Base-by-base conservation (phyloP, 129 eudicot genomes). In the Lactuca saligna region DNA sequence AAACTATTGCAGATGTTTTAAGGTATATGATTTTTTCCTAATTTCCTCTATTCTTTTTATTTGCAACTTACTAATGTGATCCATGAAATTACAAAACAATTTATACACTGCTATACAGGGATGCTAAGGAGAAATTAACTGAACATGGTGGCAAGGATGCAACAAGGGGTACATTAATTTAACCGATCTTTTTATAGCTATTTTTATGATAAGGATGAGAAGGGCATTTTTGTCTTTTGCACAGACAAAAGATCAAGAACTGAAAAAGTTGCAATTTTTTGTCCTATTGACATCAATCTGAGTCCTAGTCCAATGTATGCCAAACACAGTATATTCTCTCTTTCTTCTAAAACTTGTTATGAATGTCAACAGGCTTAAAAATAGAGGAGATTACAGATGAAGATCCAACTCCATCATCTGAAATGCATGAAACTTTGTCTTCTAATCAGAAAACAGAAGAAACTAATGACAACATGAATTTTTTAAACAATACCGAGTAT, bases 351-450 rank as follows among this genome's bases (percentile, higher is more conserved):
- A 35, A 53, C 58, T 63, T 66, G 16, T 12, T 34, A 57, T 41
- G 25, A 58, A 54, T 46, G 48, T 73, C 7, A 14, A 46, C 55
- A 94, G 99, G 97, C 48, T 48, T 90, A 72, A 79, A 85, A 65
- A 94, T 94, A 62, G 96, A 94, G 83, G 99, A 90, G 75, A 90
- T 94, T 63, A 85, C 85, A 50, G 99, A 89, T 54, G 99, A 89
- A 57, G 81, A 16, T 42, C 79, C 80, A 16, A 6, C 80, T 61
- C 73, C 57, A 7, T 68, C 82, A 20, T 53, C 84, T 8, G 75
- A 70, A 58, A 79, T 71, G 74, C 77, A 88, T 42, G 70, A 63
- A 67, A 60, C 88, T 38, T 53, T 76, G 8, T 42, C 80, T 51
- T 71, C 78, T n/a, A 69, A 77, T 50, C 68, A 69, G 51, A 46